phyloP scores from a whole-genome alignment of 495 filamentous ascomycete species.

The Glarea lozoyensis region DNA sequence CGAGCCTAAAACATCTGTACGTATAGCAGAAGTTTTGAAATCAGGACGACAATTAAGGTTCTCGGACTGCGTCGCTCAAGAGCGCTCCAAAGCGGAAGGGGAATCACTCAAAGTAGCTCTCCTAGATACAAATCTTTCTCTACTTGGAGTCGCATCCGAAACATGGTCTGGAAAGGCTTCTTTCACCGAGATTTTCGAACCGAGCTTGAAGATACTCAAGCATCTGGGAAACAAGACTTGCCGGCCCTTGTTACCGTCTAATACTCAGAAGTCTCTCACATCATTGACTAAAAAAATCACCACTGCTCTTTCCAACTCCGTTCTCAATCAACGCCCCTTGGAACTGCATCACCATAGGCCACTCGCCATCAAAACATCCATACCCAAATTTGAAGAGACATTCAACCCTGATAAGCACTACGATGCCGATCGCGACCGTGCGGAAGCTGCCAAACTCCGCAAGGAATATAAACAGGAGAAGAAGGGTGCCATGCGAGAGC shows the following conservation, averaged over 20 bases:
- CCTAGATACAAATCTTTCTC: conserved; percentile 42
- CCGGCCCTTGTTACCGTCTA: conserved; percentile 35
- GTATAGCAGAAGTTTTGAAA: conserved; percentile 31
- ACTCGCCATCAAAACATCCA: conserved; percentile 74
- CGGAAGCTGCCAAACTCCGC: conserved; percentile 69
- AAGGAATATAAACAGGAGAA: conserved; percentile 88
- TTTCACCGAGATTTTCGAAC: conserved; percentile 64
- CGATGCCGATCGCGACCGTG: conserved; percentile 81
- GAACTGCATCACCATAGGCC: conserved; percentile 84
- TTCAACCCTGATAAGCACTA: conserved; percentile 95
- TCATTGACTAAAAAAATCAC: conserved; percentile 35
- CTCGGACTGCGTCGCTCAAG: conserved; percentile 39
- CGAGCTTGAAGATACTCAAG: conserved; percentile 43
- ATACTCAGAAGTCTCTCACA: conserved; percentile 25
- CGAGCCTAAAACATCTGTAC: conserved; percentile 43
- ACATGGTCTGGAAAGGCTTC: conserved; percentile 59
- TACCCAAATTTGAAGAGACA: conserved; percentile 93
- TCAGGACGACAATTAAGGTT: conserved; percentile 33
- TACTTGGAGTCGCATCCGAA: conserved; percentile 51
- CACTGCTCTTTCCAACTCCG: conserved; percentile 45
- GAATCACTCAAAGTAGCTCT: conserved; percentile 47
- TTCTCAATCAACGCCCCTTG: conserved; percentile 60
- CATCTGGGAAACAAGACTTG: conserved; percentile 43
- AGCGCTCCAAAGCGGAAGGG: conserved; percentile 25
- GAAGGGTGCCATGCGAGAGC: conserved; percentile 90